Base-by-base conservation (phyloP, 257 asterid species). In the Solanum sparsipilum region DNA sequence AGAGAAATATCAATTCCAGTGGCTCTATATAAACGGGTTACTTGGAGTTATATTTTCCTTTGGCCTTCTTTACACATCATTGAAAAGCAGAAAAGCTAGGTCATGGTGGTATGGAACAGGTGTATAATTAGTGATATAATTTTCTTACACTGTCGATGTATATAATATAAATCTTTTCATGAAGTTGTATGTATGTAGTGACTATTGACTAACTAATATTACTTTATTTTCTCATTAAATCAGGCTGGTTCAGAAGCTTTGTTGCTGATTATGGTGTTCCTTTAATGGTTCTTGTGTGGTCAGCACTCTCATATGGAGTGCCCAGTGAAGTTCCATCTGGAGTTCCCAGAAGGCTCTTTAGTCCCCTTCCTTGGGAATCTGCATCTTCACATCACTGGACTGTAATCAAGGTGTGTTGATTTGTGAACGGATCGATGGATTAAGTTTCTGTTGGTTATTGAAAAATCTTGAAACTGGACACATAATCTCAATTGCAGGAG, bases 261-360 rank as follows among this genome's bases (percentile, higher is more conserved):
- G 58, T 92, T 16, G 95, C 95, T 7, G 96, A 93, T 65, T 93
- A 92, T 91, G 94, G 96, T 41, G 95, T 93, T 86, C 95, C 95
- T 1, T 60, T 91, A 15, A 90, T 92, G 95, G 92, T 92, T 75
- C 41, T 93, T 38, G 29, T 89, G 0, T 92, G 96, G 95, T 89
- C 94, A 34, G 88, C 86, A 48, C 15, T 92, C 41, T 93, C 95
- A 1, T 93, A 58, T 36, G 7, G 84, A 13, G 48, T 90, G 23
- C 92, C 96, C 7, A n/a, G 39, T 11, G 68, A 76, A 39, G 92
- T 92, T 16, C 93, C 94, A 0, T 84, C 90, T 35, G 93, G 94
- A 3, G 90, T 93, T 56, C 95, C 95, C 0, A 90, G 93, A 84
- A 88, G 94, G 86, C 91, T 93, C 48, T 87, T 78, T 46, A 87